Conservation (phyloP, 352 stramenopile genomes). For the Thalassiosira hispida region DNA sequence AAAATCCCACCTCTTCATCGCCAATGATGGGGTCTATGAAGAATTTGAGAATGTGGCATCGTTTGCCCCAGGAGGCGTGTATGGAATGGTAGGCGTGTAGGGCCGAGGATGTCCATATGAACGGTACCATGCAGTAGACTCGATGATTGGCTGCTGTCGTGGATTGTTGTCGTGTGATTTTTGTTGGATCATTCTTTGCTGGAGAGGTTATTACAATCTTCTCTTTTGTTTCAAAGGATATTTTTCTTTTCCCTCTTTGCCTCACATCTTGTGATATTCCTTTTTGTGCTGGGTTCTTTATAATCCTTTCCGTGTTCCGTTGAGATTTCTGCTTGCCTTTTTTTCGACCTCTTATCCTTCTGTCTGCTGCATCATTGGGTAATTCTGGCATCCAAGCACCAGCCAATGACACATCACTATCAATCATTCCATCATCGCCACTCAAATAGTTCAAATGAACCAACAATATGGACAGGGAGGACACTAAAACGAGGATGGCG, state of each 20-base stretch:
- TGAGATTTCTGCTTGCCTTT: too few relatives aligned
- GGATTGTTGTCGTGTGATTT: not conserved
- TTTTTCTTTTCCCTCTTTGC: too few relatives aligned
- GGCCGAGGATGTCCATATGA: conserved; percentile 45
- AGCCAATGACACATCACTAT: too few relatives aligned
- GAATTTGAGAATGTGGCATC: conserved; percentile 49
- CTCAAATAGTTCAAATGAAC: not conserved
- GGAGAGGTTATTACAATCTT: not conserved
- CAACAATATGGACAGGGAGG: not conserved
- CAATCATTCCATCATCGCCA: not conserved
- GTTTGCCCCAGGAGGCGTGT: conserved; percentile 36
- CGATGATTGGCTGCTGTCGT: conserved; percentile 7
- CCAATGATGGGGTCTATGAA: conserved; percentile 61
- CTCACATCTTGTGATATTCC: too few relatives aligned
- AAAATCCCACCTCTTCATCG: conserved; percentile 38
- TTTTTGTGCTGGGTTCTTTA: too few relatives aligned
- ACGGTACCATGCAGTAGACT: conserved; percentile 61
- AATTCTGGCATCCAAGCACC: too few relatives aligned
- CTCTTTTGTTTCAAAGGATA: too few relatives aligned
- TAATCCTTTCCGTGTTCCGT: too few relatives aligned
- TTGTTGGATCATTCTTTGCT: not conserved
- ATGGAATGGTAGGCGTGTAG: conserved; percentile 46
- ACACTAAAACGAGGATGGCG: not conserved
- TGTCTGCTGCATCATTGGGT: too few relatives aligned
- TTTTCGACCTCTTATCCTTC: too few relatives aligned